phyloP scores from a whole-genome alignment of 345 rosid species.

The Carallia brachiata region DNA sequence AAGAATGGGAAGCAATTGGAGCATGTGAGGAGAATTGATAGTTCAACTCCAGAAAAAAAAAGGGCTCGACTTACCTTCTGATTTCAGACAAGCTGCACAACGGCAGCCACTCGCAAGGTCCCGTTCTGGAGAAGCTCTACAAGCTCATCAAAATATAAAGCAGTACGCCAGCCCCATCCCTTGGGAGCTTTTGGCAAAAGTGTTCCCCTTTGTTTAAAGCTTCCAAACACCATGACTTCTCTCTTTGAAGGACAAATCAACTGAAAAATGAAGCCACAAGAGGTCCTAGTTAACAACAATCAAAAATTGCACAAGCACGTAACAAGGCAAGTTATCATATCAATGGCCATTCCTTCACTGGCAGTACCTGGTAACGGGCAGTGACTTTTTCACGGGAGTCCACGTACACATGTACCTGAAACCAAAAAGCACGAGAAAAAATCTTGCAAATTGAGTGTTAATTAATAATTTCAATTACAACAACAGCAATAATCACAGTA shows the following conservation, averaged over 20 bases:
- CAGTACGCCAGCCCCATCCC: slow-evolving; percentile 99
- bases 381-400: slow-evolving; percentile 94
- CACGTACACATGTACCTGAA: slow-evolving; percentile 73
- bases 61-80: neutral
- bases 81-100: slow-evolving; percentile 78
- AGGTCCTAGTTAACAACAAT: neutral
- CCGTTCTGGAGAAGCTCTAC: slow-evolving; percentile 86
- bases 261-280: slow-evolving; percentile 29
- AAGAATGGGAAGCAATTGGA: neutral
- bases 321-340: neutral
- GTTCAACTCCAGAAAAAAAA: neutral
- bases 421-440: slow-evolving; percentile 11
- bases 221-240: slow-evolving; percentile 88
- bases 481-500: neutral
- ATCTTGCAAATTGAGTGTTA: neutral
- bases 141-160: slow-evolving; percentile 82
- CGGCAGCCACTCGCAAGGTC: slow-evolving; percentile 72
- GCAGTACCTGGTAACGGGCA: slow-evolving; percentile 89
- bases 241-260: slow-evolving; percentile 93
- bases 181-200: slow-evolving; percentile 96
- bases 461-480: neutral
- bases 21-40: neutral
- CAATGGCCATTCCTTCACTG: neutral
- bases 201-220: slow-evolving; percentile 81
- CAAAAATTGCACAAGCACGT: neutral